Percentiles rank a stretch among this genome's conserved stretches.
These are phyloP conservation scores for Xylaria arbuscula DNA, from an alignment of 2,329 filamentous ascomycete species.

Conservation along the genomic window DNA sequence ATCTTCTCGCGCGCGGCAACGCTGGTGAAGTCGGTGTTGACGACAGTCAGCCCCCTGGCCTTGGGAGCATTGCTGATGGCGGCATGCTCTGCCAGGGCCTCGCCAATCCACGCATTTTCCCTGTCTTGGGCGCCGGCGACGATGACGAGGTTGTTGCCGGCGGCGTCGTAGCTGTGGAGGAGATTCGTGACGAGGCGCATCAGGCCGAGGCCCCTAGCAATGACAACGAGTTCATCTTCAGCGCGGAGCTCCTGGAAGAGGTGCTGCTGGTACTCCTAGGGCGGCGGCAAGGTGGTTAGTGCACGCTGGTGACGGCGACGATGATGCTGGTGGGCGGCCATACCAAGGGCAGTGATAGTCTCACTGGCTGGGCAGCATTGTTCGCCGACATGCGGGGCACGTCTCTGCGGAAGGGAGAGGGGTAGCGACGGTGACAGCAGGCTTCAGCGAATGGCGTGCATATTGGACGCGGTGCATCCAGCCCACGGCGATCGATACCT, in stretches of 20 bases:
- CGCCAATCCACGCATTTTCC: conserved; percentile 97
- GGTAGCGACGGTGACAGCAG: conserved; percentile 23
- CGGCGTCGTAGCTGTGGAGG: conserved; percentile 95
- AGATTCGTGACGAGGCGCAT: conserved; percentile 95
- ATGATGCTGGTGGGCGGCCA: conserved; percentile 35
- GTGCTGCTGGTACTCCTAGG: conserved; percentile 88
- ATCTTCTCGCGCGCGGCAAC: conserved; percentile 90
- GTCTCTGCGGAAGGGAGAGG: conserved; percentile 38
- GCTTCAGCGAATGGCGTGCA: conserved; percentile 42
- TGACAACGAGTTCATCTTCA: conserved; percentile 92
- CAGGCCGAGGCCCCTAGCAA: conserved; percentile 91
- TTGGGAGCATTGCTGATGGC: conserved; percentile 85
- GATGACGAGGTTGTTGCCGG: conserved; percentile 91
- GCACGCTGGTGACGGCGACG: background rate
- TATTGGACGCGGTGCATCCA: conserved; percentile 35
- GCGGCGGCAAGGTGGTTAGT: conserved; percentile 15
- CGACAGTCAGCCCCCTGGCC: conserved; percentile 85
- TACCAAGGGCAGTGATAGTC: conserved; percentile 82
- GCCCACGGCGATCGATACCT: too few species aligned
- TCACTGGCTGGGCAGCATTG: conserved; percentile 75
- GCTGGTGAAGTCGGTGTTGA: conserved; percentile 94
- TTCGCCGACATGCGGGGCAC: conserved; percentile 63
- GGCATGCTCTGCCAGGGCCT: conserved; percentile 94
- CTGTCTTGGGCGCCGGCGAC: conserved; percentile 89
- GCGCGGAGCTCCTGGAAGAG: conserved; percentile 89